These are phyloP conservation scores for Fonsecaea pedrosoi DNA, from an alignment of 2,329 filamentous ascomycete species.

Conservation along the genomic window DNA sequence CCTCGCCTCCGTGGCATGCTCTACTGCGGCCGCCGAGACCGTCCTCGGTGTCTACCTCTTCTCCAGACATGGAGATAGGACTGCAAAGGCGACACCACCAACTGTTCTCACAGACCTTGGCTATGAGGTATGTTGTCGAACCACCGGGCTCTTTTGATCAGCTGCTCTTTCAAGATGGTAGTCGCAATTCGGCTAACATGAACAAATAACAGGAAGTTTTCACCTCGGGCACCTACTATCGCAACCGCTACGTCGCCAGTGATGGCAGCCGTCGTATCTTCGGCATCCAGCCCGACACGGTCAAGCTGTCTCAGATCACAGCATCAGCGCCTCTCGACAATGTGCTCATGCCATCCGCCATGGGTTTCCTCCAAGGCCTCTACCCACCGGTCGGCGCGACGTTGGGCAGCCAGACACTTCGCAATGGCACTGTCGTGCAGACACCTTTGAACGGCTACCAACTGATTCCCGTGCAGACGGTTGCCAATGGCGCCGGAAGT, in stretches of 20 bases:
- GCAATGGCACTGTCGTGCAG: slow-evolving; percentile 71
- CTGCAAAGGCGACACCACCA: slow-evolving; percentile 74
- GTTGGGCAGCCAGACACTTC: slow-evolving; percentile 66
- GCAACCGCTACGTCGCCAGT: slow-evolving; percentile 73
- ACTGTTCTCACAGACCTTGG: slow-evolving; percentile 79
- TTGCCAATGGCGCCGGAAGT: slow-evolving; percentile 65
- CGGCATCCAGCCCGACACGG: slow-evolving; percentile 70
- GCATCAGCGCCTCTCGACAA: slow-evolving; percentile 75
- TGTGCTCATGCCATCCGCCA: slow-evolving; percentile 80
- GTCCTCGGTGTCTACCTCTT: slow-evolving; percentile 86
- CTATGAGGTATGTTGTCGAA: slow-evolving; percentile 55
- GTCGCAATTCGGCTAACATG: background rate
- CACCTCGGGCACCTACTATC: slow-evolving; percentile 75
- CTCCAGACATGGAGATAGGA: slow-evolving; percentile 87
- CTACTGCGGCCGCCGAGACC: slow-evolving; percentile 59
- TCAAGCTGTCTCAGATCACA: slow-evolving; percentile 72
- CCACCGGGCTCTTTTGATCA: background rate
- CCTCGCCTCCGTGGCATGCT: slow-evolving; percentile 31
- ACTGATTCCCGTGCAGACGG: slow-evolving; percentile 74
- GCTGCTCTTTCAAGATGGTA: background rate
- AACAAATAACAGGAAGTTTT: slow-evolving; percentile 56
- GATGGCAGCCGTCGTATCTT: slow-evolving; percentile 66
- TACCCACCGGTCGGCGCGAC: slow-evolving; percentile 75
- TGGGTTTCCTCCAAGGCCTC: slow-evolving; percentile 77
- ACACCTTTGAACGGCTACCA: slow-evolving; percentile 82